These are phyloP conservation scores for Quercus glauca DNA, from an alignment of 306 rosid genomes.

Conservation along the genomic window DNA sequence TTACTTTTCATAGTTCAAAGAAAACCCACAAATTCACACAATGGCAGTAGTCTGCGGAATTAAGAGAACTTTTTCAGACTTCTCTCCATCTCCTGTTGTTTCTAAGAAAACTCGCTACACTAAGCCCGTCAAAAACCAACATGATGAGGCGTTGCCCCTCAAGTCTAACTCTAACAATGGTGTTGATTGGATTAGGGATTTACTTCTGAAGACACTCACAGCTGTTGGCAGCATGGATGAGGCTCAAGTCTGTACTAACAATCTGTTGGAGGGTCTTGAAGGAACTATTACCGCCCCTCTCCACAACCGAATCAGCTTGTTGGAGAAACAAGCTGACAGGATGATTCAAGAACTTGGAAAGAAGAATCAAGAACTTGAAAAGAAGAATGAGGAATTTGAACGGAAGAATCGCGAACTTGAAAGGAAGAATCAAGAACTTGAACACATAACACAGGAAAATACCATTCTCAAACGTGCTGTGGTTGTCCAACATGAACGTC, in stretches of 20 bases:
- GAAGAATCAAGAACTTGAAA: no score
- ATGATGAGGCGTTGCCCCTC: background rate
- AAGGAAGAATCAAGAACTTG: no score
- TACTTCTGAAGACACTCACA: constrained; percentile 70
- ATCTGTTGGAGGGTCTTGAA: constrained; percentile 70
- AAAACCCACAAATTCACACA: no score
- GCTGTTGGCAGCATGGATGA: constrained; percentile 68
- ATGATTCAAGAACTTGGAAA: no score
- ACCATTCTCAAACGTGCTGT: constrained; percentile 77
- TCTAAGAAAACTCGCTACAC: no score
- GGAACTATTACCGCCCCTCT: constrained; percentile 57
- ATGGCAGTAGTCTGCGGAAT: no score
- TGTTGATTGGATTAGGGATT: constrained; percentile 66
- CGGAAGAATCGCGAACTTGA: no score
- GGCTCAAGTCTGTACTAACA: constrained; percentile 67
- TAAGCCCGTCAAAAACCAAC: no score
- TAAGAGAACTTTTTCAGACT: no score
- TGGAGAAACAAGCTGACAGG: constrained; percentile 71
- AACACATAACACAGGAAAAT: constrained; percentile 40
- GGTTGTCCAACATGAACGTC: constrained; percentile 50
- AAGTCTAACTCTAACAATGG: constrained; percentile 36
- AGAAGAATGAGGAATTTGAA: no score
- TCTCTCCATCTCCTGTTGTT: no score
- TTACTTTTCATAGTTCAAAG: no score
- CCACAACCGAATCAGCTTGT: constrained; percentile 60